Evolutionary conservation across 495 filamentous ascomycete genomes (phyloP).

Genomic region (Chaetomium cochliodes): DNA sequence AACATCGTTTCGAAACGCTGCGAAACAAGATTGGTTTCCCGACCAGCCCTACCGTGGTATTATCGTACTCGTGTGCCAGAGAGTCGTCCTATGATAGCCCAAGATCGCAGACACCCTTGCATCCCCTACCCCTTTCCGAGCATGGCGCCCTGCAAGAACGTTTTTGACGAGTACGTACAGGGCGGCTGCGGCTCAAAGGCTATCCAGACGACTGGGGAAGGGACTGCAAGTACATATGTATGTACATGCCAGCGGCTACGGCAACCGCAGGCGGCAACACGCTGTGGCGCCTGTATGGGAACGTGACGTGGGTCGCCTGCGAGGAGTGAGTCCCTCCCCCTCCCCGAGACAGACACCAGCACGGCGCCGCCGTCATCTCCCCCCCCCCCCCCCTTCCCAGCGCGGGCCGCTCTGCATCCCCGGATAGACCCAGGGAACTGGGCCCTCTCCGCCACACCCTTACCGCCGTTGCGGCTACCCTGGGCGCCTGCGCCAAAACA

Average conservation of each 20-base stretch:
- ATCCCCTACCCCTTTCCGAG: neutral
- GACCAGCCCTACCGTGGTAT: conserved; percentile 25
- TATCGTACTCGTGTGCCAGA: conserved; percentile 12
- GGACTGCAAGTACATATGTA: neutral
- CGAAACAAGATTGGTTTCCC: neutral
- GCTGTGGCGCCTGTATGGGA: neutral
- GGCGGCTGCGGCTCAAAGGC: conserved; percentile 18
- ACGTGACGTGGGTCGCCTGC: neutral
- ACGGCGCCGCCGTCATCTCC: neutral
- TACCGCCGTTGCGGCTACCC: conserved; percentile 23
- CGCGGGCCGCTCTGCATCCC: neutral
- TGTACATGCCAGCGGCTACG: conserved; percentile 19
- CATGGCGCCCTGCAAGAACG: conserved; percentile 15
- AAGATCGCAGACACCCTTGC: conserved; percentile 1
- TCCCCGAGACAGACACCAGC: neutral
- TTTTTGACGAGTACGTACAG: conserved; percentile 5
- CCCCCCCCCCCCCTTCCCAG: neutral
- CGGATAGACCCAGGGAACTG: neutral
- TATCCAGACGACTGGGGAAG: conserved; percentile 15
- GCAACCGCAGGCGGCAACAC: conserved; percentile 11
- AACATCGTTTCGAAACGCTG: conserved; percentile 25
- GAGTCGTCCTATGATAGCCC: neutral
- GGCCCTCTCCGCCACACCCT: conserved; percentile 15
- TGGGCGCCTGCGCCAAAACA: conserved; percentile 29
- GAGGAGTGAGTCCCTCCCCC: neutral